These are phyloP conservation scores for Alternaria sp. DNA, from an alignment of 2,329 filamentous ascomycete genomes.

Conservation along the genomic window DNA sequence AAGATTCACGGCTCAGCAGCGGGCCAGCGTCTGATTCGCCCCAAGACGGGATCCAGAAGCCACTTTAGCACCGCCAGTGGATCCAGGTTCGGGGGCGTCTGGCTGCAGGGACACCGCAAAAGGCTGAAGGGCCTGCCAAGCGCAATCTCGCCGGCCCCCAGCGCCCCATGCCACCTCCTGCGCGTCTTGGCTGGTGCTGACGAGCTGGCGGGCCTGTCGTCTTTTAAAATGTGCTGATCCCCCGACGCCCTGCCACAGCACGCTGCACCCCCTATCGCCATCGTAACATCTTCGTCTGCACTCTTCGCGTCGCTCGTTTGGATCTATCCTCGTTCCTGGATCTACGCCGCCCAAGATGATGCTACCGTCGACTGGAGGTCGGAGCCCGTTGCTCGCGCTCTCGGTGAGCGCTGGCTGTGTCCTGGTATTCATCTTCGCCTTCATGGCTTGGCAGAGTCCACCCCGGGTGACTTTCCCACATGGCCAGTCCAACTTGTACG, in stretches of 20 bases:
- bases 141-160: constrained; percentile 29
- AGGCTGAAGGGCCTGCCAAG: constrained; percentile 29
- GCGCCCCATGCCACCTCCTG: constrained; percentile 23
- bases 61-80: constrained; percentile 14
- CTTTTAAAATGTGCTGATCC: constrained; percentile 33
- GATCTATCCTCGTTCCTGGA: constrained; percentile 6
- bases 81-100: constrained; percentile 18
- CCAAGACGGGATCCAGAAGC: constrained; percentile 4
- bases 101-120: constrained; percentile 20
- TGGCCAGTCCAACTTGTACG: constrained; percentile 35
- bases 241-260: constrained; percentile 15
- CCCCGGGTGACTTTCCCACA: constrained; percentile 31
- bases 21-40: constrained; percentile 18
- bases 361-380: constrained; percentile 38
- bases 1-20: constrained; percentile 1
- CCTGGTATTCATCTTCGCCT: constrained; percentile 42
- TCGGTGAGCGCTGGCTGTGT: constrained; percentile 39
- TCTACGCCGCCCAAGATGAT: constrained; percentile 28
- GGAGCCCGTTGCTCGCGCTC: constrained; percentile 40
- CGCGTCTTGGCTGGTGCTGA: constrained; percentile 29
- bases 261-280: constrained; percentile 22
- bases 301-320: constrained; percentile 13
- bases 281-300: constrained; percentile 6
- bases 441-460: constrained; percentile 44
- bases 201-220: constrained; percentile 18